These are phyloP conservation scores for Hypomyces perniciosus DNA, from an alignment of 2,329 filamentous ascomycete genomes.

Conservation along the genomic window DNA sequence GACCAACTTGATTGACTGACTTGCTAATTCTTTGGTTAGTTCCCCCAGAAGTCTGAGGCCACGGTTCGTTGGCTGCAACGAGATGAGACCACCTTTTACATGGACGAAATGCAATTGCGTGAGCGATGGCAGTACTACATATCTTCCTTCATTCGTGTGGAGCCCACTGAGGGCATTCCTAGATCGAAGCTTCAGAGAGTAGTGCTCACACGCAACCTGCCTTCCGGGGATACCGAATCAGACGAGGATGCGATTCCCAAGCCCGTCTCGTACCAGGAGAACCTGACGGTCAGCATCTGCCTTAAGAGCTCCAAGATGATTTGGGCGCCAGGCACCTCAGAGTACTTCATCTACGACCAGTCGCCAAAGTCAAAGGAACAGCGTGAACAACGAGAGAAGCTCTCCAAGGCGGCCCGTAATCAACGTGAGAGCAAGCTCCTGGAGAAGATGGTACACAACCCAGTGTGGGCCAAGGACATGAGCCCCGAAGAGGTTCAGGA, in stretches of 20 bases:
- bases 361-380: constrained; percentile 63
- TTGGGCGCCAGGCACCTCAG: constrained; percentile 64
- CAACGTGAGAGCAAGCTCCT: constrained; percentile 64
- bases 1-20: constrained; percentile 11
- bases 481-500: constrained; percentile 71
- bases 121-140: constrained; percentile 94
- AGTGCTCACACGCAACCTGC: constrained; percentile 66
- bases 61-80: constrained; percentile 65
- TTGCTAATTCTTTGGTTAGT: constrained; percentile 37
- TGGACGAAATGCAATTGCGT: constrained; percentile 77
- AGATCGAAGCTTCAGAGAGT: constrained; percentile 60
- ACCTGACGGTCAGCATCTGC: constrained; percentile 66
- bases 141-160: constrained; percentile 80
- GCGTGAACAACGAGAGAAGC: constrained; percentile 42
- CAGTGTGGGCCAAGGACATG: constrained; percentile 72
- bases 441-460: constrained; percentile 78
- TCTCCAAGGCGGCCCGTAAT: constrained; percentile 48
- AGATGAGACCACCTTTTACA: constrained; percentile 73
- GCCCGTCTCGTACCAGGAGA: constrained; percentile 57
- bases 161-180: constrained; percentile 76
- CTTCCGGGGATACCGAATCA: constrained; percentile 54
- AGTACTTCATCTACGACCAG: constrained; percentile 68
- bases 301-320: constrained; percentile 73
- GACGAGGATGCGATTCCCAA: constrained; percentile 59
- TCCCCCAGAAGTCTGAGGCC: constrained; percentile 61